Evolutionary conservation across 108 stramenopile species (phyloP), one percentile per base, ranked within the genome.

Genomic region (Cyclotella choctawhatcheeana): DNA sequence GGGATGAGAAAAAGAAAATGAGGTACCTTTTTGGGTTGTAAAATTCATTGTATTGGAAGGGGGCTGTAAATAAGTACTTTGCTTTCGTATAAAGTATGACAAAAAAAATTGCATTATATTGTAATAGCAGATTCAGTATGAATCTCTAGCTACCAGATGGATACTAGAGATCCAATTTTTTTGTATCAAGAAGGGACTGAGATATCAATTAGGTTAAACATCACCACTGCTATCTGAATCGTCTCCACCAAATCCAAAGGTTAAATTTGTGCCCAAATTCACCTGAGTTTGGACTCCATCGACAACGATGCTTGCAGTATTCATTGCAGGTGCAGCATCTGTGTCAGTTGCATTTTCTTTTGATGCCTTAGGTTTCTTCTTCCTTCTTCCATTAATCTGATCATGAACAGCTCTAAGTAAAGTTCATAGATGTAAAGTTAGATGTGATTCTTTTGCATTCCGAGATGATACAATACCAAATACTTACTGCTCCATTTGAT

Each of bases 341-440:
- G 45, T 35, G 22, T 43, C 72, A 24, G 22, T 24, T 12, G 34
- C 7, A 30, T 59, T 74, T 18, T 26, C 44, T 44, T 30, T 48
- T 14, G 40, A 4, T 8, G 6, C 30, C 37, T 53, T 54, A 25
- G 32, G 18, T 47, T 73, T 74, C 70, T 69, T 83, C 33, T 61
- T 73, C 64, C 69, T 72, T 26, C 76, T 58, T 26, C 44, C 64
- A 18, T 45, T 84, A 70, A 88, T 76, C 69, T 92, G 91, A 35
- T 95, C 90, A 21, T 73, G 44, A 6, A 95, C 90, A 8, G 88
- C 90, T 34, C n/a, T n/a, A n/a, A n/a, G n/a, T n/a, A n/a, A n/a
- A n/a, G n/a, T n/a, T n/a, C n/a, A n/a, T n/a, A n/a, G n/a, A n/a
- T n/a, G n/a, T n/a, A n/a, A n/a, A n/a, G n/a, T n/a, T n/a, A n/a